Percentiles rank a stretch among this genome's conserved stretches.
These are phyloP conservation scores for Tympanopsis confertula DNA, from an alignment of 2,329 filamentous ascomycete genomes.

Conservation along the genomic window DNA sequence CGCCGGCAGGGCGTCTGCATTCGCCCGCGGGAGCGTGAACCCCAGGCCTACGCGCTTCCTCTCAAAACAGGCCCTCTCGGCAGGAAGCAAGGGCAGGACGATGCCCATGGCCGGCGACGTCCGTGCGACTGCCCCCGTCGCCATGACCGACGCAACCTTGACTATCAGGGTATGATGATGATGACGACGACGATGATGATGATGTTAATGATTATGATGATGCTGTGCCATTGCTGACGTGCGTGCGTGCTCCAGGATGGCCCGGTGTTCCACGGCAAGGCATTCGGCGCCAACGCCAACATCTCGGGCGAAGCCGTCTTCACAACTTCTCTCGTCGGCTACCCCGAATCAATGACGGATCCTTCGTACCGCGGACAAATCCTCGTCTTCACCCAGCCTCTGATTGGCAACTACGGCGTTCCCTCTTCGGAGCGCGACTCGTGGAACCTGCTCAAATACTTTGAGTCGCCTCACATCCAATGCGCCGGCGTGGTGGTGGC, in stretches of 20 bases:
- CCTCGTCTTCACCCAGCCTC: conserved; percentile 90
- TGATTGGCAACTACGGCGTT: conserved; percentile 98
- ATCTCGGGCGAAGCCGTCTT: conserved; percentile 97
- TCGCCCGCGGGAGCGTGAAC: not conserved
- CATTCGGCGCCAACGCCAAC: conserved; percentile 92
- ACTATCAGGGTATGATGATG: conserved; percentile 68
- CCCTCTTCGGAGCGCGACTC: conserved; percentile 79
- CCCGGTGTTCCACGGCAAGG: conserved; percentile 89
- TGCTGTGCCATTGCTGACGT: not conserved
- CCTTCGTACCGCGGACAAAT: conserved; percentile 89
- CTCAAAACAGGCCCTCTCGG: conserved; percentile 39
- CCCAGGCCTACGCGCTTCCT: conserved; percentile 21
- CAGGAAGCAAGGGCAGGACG: conserved; percentile 57
- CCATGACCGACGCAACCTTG: conserved; percentile 74
- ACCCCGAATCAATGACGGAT: conserved; percentile 88
- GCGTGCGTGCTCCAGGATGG: conserved; percentile 52
- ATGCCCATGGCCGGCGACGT: conserved; percentile 43
- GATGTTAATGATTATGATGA: not conserved
- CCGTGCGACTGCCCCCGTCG: conserved; percentile 52
- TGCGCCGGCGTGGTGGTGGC: conserved; percentile 91
- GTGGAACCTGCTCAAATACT: conserved; percentile 88
- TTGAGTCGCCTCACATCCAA: conserved; percentile 95
- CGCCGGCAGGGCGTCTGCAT: not conserved
- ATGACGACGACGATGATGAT: conserved; percentile 1
- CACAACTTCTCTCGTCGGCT: conserved; percentile 93